A percentile compares a stretch with the other conserved stretches of the same genome.
phyloP scores from a whole-genome alignment of 495 filamentous ascomycete species.

The Opeltia flavorubescens region DNA sequence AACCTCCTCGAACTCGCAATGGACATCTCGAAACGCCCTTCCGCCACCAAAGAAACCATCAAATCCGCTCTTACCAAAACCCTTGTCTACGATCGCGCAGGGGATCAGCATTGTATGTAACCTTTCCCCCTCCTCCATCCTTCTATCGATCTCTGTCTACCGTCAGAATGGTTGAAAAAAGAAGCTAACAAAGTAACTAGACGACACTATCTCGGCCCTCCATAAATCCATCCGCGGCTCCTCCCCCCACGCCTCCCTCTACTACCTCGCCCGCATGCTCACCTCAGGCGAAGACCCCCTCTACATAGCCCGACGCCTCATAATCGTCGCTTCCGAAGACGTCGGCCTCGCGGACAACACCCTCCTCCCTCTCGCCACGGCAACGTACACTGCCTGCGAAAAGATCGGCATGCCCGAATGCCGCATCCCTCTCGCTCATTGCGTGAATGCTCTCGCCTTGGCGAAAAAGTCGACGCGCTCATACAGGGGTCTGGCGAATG shows the following conservation, averaged over 20 bases:
- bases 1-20: slow-evolving; percentile 86
- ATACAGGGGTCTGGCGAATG: slow-evolving; percentile 72
- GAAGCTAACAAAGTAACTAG: neutral
- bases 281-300: slow-evolving; percentile 88
- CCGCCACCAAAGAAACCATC: slow-evolving; percentile 48
- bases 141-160: neutral
- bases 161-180: no score
- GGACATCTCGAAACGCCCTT: slow-evolving; percentile 38
- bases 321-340: slow-evolving; percentile 85
- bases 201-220: slow-evolving; percentile 87
- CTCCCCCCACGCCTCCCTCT: slow-evolving; percentile 73
- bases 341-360: slow-evolving; percentile 82
- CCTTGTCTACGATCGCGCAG: slow-evolving; percentile 83
- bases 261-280: slow-evolving; percentile 94
- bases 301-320: slow-evolving; percentile 79
- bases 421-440: slow-evolving; percentile 81
- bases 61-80: slow-evolving; percentile 77
- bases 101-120: slow-evolving; percentile 66
- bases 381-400: slow-evolving; percentile 71
- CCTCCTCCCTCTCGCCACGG: slow-evolving; percentile 70
- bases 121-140: slow-evolving; percentile 14
- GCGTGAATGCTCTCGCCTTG: slow-evolving; percentile 65
- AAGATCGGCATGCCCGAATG: slow-evolving; percentile 91
- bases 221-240: slow-evolving; percentile 89
- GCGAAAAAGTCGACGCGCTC: slow-evolving; percentile 76